Evolutionary conservation across 805 yeast genomes (phyloP).

Genomic region (Pichia pseudocactophila): DNA sequence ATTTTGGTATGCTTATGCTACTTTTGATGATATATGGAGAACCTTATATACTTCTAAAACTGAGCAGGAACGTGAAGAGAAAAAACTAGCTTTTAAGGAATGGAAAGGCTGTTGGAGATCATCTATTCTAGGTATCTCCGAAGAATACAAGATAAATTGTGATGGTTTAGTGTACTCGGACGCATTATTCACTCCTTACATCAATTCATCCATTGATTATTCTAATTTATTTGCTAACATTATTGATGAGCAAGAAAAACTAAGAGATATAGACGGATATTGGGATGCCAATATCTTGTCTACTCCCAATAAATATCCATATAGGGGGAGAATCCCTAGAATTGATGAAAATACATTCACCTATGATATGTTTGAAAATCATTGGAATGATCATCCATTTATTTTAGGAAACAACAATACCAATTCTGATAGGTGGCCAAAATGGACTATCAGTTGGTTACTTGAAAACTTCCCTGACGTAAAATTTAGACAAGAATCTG

Average conservation of each 20-base stretch:
- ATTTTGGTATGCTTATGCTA: slow-evolving; percentile 59
- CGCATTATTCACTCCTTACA: slow-evolving; percentile 71
- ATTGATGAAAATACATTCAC: slow-evolving; percentile 37
- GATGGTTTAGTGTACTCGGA: slow-evolving; percentile 58
- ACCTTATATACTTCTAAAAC: slow-evolving; percentile 35
- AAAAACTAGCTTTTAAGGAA: slow-evolving; percentile 12
- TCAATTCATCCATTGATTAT: slow-evolving; percentile 67
- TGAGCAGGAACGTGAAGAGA: background rate
- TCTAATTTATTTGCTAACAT: slow-evolving; percentile 37
- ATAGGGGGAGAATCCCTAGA: slow-evolving; percentile 40
- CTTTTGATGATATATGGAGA: slow-evolving; percentile 80
- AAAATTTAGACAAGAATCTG: slow-evolving; percentile 75
- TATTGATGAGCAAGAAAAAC: slow-evolving; percentile 35
- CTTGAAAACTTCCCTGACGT: slow-evolving; percentile 47
- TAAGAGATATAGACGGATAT: slow-evolving; percentile 9
- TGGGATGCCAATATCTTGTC: slow-evolving; percentile 5
- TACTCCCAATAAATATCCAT: slow-evolving; percentile 11
- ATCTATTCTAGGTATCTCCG: slow-evolving; percentile 37
- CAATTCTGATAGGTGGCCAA: slow-evolving; percentile 43
- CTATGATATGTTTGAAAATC: slow-evolving; percentile 33
- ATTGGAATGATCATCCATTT: slow-evolving; percentile 54
- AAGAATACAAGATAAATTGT: slow-evolving; percentile 30
- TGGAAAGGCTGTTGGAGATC: slow-evolving; percentile 85
- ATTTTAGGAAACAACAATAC: slow-evolving; percentile 19
- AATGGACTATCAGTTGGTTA: slow-evolving; percentile 49